Evolutionary conservation across 345 rosid genomes (phyloP), one percentile per base, ranked within the genome.

Genomic region (Brassica nigra): DNA sequence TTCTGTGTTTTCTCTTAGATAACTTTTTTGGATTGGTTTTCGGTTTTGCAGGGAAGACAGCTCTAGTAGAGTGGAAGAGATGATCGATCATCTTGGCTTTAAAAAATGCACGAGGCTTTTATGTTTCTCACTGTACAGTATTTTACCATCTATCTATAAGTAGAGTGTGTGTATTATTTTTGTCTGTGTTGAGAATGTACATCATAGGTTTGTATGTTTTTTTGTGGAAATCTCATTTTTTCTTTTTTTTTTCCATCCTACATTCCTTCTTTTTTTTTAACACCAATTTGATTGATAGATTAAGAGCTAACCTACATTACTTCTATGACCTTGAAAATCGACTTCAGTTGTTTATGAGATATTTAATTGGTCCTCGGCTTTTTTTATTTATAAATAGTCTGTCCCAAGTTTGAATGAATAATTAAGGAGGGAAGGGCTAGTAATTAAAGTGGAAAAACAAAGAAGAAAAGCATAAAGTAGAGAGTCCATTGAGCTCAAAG

Each of bases 11-110:
- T 52, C 58, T 68, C 49, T 67, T 52, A 44, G 15, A 62, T n/a
- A 49, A 12, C 33, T 14, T 65, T 42, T 10, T 1, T 0, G 44
- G 68, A 20, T 59, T 42, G 64, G 34, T 29, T 59, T 59, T 62
- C 55, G 49, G 68, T 76, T 80, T 82, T 86, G 84, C 91, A 90
- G 97, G 78, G 58, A 92, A 90, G 84, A 80, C 80, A 66, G 54
- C 69, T 70, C 90, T 75, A 27, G 87, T 70, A 37, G 94, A 88
- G 78, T 92, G 97, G 15, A 90, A 80, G 78, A 90, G 97, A 83
- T 91, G 83, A 58, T 58, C 5, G 8, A 47, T 15, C 11, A 54
- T 27, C 65, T 23, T 68, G 66, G 73, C 9, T 11, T 64, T 2
- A 14, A 15, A 8, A 23, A 23, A 23, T 23, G 55, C 77, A 69